Conservation (phyloP, 805 yeast genomes). For the Saccharomycopsis amapae region DNA sequence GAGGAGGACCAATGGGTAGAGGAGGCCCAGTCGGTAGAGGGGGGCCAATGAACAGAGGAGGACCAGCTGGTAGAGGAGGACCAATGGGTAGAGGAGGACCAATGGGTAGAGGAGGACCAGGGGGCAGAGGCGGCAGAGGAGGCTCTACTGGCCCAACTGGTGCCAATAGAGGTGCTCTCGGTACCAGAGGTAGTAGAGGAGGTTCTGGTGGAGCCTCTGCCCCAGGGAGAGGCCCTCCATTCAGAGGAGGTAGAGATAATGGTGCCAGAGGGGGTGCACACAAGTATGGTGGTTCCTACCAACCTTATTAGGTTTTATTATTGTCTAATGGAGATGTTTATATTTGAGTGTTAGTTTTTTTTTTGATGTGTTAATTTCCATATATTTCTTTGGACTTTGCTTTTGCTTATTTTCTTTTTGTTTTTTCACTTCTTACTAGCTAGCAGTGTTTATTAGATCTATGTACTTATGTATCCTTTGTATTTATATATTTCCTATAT, state of each 20-base stretch:
- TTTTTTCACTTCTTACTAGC: too few relatives aligned
- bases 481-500: too few relatives aligned
- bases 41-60: not conserved
- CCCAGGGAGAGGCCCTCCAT: slow-evolving; percentile 11
- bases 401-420: too few relatives aligned
- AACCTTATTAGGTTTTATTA: too few relatives aligned
- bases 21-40: slow-evolving; percentile 9
- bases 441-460: too few relatives aligned
- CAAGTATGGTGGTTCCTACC: too few relatives aligned
- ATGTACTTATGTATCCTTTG: too few relatives aligned
- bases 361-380: too few relatives aligned
- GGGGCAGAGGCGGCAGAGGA: slow-evolving; percentile 3
- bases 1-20: not conserved
- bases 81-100: slow-evolving; percentile 5
- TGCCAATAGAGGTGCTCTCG: slow-evolving; percentile 1
- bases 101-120: slow-evolving; percentile 1
- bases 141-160: not conserved
- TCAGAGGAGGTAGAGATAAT: not conserved
- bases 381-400: too few relatives aligned
- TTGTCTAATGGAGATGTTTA: too few relatives aligned
- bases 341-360: too few relatives aligned
- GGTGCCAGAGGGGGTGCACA: not conserved
- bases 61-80: not conserved
- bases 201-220: not conserved
- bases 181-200: slow-evolving; percentile 14